These are phyloP conservation scores for Rhinocladiella mackenziei DNA, from an alignment of 2,329 filamentous ascomycete species.

Conservation along the genomic window DNA sequence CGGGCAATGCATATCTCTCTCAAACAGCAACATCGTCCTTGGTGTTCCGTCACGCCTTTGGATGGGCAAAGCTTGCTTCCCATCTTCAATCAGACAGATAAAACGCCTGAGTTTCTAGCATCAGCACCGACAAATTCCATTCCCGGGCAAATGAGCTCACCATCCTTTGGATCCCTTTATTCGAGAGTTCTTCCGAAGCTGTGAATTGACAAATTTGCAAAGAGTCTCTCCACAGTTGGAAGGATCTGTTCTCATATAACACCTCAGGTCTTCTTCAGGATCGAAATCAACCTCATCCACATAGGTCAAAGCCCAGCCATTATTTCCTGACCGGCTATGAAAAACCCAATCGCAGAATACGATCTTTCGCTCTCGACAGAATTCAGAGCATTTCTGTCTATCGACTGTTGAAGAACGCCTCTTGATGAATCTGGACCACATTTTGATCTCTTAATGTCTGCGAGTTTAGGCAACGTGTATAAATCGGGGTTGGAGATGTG, in stretches of 20 bases:
- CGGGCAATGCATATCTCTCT: constrained; percentile 7
- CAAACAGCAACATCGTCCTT: constrained; percentile 16
- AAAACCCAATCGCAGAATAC: constrained; percentile 17
- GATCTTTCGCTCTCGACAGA: constrained; percentile 8
- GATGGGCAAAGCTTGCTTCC: constrained; percentile 6
- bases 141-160: background rate
- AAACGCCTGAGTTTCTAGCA: constrained; percentile 7
- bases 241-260: constrained; percentile 1
- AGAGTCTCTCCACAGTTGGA: constrained; percentile 7
- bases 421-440: constrained; percentile 9
- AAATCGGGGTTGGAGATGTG: no score
- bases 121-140: background rate
- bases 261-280: constrained; percentile 11
- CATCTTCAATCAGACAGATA: constrained; percentile 14
- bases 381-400: constrained; percentile 5
- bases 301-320: constrained; percentile 15
- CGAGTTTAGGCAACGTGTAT: no score
- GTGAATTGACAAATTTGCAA: constrained; percentile 9
- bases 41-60: constrained; percentile 11
- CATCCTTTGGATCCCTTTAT: constrained; percentile 15
- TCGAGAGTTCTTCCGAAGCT: constrained; percentile 11
- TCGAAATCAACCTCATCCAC: constrained; percentile 15
- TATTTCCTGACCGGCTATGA: constrained; percentile 9
- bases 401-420: constrained; percentile 1
- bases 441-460: background rate